Base-by-base conservation (phyloP, 164 flowering plant species). In the Chimonanthus praecox region DNA sequence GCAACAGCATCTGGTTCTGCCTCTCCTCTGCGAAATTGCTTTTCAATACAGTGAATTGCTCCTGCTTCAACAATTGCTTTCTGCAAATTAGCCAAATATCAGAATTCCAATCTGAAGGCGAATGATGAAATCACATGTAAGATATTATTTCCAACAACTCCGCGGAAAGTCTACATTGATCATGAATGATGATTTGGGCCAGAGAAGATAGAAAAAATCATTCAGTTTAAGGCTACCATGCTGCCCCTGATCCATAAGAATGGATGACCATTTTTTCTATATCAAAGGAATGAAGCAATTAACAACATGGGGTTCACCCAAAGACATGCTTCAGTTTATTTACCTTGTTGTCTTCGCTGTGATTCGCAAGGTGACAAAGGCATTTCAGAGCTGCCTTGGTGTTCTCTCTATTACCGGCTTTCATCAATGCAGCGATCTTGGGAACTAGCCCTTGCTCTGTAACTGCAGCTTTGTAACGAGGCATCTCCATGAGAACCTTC, bases 311-410 rank as follows among this genome's bases (percentile, higher is more conserved):
- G 11, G 11, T 2, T 11, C 60, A 54, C 16, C 16, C 60, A 54
- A 54, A 54, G 16, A 54, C 60, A 54, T n/a, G 16, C 11, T 10
- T 54, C 16, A 54, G 60, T 11, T 13, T 33, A 33, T 18, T 16
- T 77, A 80, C 80, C 82, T 77, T 80, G 75, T 74, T 74, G 5
- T 68, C 70, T 4, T 77, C 80, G 6, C 71, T 16, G 45, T 69
- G 20, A 61, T 70, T 60, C 45, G 75, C 74, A 68, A 80, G 80
- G 64, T 71, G 50, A 67, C 58, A 60, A 46, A 80, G 82, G 50
- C 82, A 77, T 76, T 77, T 80, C 9, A 77, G 75, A 64, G 71
- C 78, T 67, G 82, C 78, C 64, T 71, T 74, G 62, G 49, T 72
- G 63, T 77, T 80, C 46, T 58, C 46, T 4, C 18, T 54, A 4